Evolutionary conservation across 2,329 filamentous ascomycete genomes (phyloP).

Genomic region (Penicillium digitatum): DNA sequence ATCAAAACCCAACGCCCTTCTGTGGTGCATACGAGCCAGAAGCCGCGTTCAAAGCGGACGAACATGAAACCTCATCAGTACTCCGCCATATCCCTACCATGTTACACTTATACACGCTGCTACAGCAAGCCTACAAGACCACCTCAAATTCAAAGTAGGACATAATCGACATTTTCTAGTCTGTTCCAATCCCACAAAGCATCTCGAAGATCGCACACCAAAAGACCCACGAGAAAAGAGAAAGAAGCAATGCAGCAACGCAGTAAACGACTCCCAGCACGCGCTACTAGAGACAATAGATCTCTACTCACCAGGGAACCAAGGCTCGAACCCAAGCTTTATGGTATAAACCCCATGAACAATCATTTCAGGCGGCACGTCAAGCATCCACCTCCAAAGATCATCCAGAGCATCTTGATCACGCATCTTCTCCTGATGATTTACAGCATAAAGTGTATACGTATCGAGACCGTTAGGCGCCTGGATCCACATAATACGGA

Average conservation of each 20-base stretch:
- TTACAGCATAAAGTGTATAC: not conserved
- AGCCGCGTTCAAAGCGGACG: not conserved
- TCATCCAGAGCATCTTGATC: not conserved
- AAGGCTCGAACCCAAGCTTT: not conserved
- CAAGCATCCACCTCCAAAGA: not conserved
- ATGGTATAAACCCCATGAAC: not conserved
- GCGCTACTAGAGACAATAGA: not conserved
- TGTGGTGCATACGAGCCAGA: not conserved
- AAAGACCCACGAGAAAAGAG: not conserved
- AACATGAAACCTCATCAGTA: no score
- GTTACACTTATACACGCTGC: no score
- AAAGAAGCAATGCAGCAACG: not conserved
- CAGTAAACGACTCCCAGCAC: not conserved
- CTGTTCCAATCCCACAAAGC: not conserved
- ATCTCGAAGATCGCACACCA: not conserved
- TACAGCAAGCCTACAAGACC: not conserved
- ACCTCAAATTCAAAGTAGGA: not conserved
- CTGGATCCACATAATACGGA: not conserved
- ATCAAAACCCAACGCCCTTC: not conserved
- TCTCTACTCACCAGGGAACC: conserved; percentile 1
- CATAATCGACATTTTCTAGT: not conserved
- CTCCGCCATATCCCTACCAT: no score
- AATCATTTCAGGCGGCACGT: not conserved
- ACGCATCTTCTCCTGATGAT: not conserved
- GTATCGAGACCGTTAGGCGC: not conserved